These are phyloP conservation scores for Mesembryanthemum crystallinum DNA, from an alignment of 148 eudicot genomes.

Conservation along the genomic window DNA sequence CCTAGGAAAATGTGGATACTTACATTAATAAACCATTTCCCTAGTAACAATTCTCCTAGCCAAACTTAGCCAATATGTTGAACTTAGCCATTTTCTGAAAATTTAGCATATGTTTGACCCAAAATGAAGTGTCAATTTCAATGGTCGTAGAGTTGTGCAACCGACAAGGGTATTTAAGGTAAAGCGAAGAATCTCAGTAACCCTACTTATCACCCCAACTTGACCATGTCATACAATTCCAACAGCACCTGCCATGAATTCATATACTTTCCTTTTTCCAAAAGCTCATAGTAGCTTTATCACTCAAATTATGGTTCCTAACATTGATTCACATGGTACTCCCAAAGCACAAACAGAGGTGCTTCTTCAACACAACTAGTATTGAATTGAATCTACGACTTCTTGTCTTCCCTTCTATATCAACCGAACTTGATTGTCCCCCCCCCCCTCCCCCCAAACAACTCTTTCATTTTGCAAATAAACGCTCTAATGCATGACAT, in stretches of 20 bases:
- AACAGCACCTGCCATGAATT: background rate
- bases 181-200: no score
- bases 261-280: background rate
- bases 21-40: no score
- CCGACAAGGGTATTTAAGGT: no score
- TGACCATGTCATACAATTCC: background rate
- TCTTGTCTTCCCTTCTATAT: background rate
- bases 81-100: no score
- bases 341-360: background rate
- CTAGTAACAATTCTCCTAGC: no score
- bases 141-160: no score
- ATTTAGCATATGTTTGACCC: no score
- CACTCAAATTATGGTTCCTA: background rate
- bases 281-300: background rate
- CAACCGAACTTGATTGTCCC: background rate
- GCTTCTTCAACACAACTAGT: background rate
- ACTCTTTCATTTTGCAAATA: background rate
- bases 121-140: no score
- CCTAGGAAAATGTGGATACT: no score
- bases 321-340: background rate
- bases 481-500: background rate
- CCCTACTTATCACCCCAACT: no score
- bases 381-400: background rate
- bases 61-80: no score
- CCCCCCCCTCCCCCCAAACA: no score